A percentile compares a stretch with the other conserved stretches of the same genome.
phyloP scores from a whole-genome alignment of 768 basidiomycete genomes.

The Dacryopinax primogenitus region DNA sequence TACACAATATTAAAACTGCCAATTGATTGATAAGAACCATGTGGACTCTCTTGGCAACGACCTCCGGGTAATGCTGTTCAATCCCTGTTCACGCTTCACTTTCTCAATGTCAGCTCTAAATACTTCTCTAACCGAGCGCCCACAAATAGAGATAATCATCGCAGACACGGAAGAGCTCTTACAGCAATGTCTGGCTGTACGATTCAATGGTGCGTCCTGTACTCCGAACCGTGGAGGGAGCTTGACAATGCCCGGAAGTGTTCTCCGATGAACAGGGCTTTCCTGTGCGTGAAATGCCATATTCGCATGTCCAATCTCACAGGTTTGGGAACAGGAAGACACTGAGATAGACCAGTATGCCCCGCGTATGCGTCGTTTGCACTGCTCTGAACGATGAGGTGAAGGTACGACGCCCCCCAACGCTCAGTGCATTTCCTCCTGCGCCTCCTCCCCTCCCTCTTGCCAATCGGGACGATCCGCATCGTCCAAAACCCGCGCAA shows the following conservation, averaged over 20 bases:
- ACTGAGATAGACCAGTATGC: constrained; percentile 60
- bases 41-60: no score
- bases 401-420: constrained; percentile 44
- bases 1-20: no score
- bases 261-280: constrained; percentile 59
- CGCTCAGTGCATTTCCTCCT: constrained; percentile 55
- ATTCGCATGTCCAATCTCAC: neutral
- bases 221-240: neutral
- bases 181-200: constrained; percentile 54
- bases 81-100: no score
- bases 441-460: constrained; percentile 45
- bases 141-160: no score
- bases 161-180: no score
- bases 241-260: constrained; percentile 28
- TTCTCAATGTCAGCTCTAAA: no score
- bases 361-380: constrained; percentile 16
- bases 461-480: constrained; percentile 62
- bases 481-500: constrained; percentile 41
- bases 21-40: no score
- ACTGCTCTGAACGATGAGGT: neutral
- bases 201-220: constrained; percentile 16
- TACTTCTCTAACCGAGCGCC: no score
- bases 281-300: constrained; percentile 28
- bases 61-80: no score
- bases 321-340: constrained; percentile 26